Conservation (phyloP, 2,329 filamentous ascomycete genomes). For the Intubia oerlemansii region DNA sequence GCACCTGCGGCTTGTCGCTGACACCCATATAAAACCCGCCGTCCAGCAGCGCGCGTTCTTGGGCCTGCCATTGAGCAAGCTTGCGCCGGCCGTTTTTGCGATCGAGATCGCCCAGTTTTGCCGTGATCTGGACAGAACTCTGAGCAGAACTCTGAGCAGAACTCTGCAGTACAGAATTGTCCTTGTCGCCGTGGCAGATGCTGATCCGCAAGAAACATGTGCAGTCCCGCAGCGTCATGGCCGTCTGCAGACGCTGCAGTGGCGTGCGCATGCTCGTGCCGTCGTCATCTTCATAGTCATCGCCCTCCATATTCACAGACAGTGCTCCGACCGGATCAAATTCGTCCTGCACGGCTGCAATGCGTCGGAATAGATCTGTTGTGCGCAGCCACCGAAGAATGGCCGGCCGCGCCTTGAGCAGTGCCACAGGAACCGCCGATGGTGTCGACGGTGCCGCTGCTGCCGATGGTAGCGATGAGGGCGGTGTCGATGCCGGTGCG, state of each 20-base stretch:
- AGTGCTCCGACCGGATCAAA: constrained; percentile 10
- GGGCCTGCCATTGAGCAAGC: constrained; percentile 42
- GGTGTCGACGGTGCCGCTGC: background rate
- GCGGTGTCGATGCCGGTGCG: too few relatives aligned
- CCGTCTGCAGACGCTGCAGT: constrained; percentile 34
- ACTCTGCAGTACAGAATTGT: too few relatives aligned
- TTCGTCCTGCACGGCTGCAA: constrained; percentile 16
- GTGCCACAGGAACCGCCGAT: background rate
- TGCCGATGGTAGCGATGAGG: background rate
- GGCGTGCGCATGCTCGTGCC: constrained; percentile 3
- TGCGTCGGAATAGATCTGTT: constrained; percentile 20
- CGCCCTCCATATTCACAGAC: background rate
- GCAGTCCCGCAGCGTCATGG: constrained; percentile 68
- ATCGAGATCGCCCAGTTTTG: constrained; percentile 56
- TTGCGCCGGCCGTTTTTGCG: constrained; percentile 50
- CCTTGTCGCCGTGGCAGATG: constrained; percentile 24
- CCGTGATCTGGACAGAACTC: constrained; percentile 21
- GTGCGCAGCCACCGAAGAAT: constrained; percentile 17
- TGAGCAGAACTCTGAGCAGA: too few relatives aligned
- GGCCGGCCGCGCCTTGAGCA: constrained; percentile 10
- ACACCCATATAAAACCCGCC: constrained; percentile 46
- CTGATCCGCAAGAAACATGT: constrained; percentile 47
- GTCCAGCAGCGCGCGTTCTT: constrained; percentile 39
- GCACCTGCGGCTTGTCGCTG: too few relatives aligned
- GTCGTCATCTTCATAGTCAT: background rate